Conservation (phyloP, 139 green algal genomes). For the Penium margaritaceum region DNA sequence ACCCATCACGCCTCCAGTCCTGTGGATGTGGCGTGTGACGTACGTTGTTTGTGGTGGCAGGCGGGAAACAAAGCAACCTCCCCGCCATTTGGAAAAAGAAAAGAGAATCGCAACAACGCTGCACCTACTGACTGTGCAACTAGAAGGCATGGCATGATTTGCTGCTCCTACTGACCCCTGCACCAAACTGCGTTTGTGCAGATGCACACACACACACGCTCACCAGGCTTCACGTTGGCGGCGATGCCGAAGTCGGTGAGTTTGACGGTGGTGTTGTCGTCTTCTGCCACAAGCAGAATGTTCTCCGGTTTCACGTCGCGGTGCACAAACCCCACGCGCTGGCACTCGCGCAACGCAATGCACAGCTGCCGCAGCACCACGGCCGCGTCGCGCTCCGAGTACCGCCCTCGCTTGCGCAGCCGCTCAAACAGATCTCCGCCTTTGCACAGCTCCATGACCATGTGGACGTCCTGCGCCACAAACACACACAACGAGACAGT, state of each 20-base stretch:
- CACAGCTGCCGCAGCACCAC: conserved; percentile 77
- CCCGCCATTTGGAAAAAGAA: no score
- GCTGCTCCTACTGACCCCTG: no score
- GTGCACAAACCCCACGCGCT: conserved; percentile 86
- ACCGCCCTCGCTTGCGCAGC: conserved; percentile 71
- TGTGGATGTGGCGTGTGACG: no score
- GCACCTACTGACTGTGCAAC: no score
- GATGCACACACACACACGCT: no score
- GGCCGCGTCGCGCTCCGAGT: conserved; percentile 76
- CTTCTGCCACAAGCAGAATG: conserved; percentile 77
- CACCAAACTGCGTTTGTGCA: no score
- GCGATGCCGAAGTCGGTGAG: conserved; percentile 10
- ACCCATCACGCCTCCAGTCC: no score
- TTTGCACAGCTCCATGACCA: conserved; percentile 23
- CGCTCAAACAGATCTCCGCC: conserved; percentile 90
- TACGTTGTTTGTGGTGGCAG: no score
- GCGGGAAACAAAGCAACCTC: no score
- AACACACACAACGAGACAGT: no score
- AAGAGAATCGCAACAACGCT: no score
- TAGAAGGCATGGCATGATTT: no score
- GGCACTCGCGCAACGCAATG: conserved; percentile 76
- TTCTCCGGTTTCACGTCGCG: conserved; percentile 82
- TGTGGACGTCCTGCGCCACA: conserved; percentile 18
- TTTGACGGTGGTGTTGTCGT: neutral
- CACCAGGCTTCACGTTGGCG: neutral